Evolutionary conservation across 208 protist genomes (phyloP), one percentile per base, ranked within the genome.

Genomic region (Trypanosoma platydactyli): DNA sequence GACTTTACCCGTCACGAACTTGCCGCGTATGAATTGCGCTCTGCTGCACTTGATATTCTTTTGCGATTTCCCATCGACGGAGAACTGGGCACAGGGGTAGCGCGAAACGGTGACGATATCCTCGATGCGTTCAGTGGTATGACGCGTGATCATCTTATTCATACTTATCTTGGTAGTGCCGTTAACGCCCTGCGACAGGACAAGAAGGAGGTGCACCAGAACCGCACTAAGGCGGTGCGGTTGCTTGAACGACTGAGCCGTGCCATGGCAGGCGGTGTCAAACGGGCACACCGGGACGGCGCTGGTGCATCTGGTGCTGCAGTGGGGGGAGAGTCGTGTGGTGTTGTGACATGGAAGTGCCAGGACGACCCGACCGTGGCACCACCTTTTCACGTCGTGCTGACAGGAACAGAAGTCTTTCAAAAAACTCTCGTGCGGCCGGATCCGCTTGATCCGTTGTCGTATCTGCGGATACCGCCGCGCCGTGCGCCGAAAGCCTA

Each of bases 381-480:
- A 1, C 81, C 81, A 25, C 89, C 89, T 0, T 94, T 92, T 51
- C 80, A 84, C 62, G 71, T 76, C 15, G 76, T 94, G 13, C 70
- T 76, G 64, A 92, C 89, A 24, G 57, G 79, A 45, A 83, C 85
- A 1, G 81, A 94, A 56, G 79, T 80, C 27, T 84, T 94, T 67
- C 79, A 88, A 73, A 74, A 74, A 60, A 58, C 73, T 0, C 80
- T 88, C 55, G 77, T 84, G 64, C 73, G 75, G 49, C 83, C 86
- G 16, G 78, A 94, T 63, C 89, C 89, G 22, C 81, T 76, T 18
- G 89, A 94, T 46, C 89, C 89, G 9, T 81, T 88, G 18, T 91
- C 83, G 42, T 94, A 94, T 75, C 71, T 92, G 53, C 77, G 80
- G 1, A 52, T 81, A 3, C 73, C 88, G 30, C 85, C 85, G n/a